Base-by-base conservation (phyloP, 2,329 filamentous ascomycete species). In the Trichothecium sympodiale region DNA sequence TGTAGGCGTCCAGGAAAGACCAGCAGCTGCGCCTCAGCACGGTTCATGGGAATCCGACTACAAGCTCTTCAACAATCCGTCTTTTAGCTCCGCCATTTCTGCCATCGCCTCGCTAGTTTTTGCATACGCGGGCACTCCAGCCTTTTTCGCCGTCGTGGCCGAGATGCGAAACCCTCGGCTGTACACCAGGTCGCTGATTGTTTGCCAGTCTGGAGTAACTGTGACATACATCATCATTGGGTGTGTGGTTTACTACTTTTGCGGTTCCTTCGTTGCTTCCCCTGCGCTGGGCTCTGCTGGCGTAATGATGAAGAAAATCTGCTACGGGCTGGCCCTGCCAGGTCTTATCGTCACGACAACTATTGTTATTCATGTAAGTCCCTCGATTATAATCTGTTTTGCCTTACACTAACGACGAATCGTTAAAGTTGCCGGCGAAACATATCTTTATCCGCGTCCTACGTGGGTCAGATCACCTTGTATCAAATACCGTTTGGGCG, bases 221-320 rank as follows among this genome's bases (percentile, higher is more conserved):
- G 29, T 49, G 8, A 53, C 52, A 7, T 62, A 61, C 33, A 29
- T 31, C 17, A 37, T 49, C 8, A 51, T 63, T 6, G 48, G 50
- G 8, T 41, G 53, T 3, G 57, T 67, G 1, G 57, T 69, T 3
- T 68, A 68, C 47, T 59, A 57, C 39, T 68, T 49, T 43, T 65
- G 61, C 40, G 65, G 65, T 1, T 59, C 57, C 0, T 63, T 56
- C 34, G 60, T 69, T 4, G 56, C 64, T 1, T 66, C 62, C 0
- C 65, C 65, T 1, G 62, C 63, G 2, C 54, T 69, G 5, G 65
- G 63, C 2, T 65, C 61, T 20, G 65, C 62, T 2, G 65, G 65
- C 1, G 3, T 27, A 0, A 33, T 46, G 0, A 50, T 64, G 36
- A 67, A 67, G 52, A 66, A 60, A 41, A 47, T 66, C 13, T 54